Percentiles rank a stretch among this genome's conserved stretches.
These are phyloP conservation scores for Termitomyces sp. DNA, from an alignment of 768 basidiomycete genomes.

Conservation along the genomic window DNA sequence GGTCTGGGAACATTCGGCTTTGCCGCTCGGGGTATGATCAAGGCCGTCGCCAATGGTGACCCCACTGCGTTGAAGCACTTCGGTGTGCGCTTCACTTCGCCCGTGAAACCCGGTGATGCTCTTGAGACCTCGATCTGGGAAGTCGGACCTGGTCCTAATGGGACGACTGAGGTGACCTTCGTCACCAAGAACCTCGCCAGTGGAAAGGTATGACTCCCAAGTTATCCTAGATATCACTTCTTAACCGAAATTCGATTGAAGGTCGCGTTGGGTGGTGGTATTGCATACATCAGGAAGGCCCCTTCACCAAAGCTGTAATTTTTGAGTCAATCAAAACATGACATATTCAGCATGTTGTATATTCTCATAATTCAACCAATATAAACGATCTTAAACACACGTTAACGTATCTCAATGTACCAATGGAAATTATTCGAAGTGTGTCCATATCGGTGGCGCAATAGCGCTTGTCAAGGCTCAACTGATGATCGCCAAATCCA, in stretches of 20 bases:
- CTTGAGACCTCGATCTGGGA: slow-evolving; percentile 82
- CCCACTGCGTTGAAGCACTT: slow-evolving; percentile 62
- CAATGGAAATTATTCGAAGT: too few species aligned
- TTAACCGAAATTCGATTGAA: slow-evolving; percentile 14
- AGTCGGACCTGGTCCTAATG: slow-evolving; percentile 60
- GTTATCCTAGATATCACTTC: neutral
- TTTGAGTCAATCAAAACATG: neutral
- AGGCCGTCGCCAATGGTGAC: slow-evolving; percentile 56
- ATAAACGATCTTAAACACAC: too few species aligned
- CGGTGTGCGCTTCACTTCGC: slow-evolving; percentile 76
- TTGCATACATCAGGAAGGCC: slow-evolving; percentile 59
- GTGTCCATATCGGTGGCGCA: too few species aligned
- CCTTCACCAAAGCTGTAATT: slow-evolving; percentile 22
- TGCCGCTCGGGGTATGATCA: slow-evolving; percentile 72
- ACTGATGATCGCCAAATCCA: too few species aligned
- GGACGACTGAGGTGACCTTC: slow-evolving; percentile 59
- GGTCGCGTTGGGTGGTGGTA: slow-evolving; percentile 56
- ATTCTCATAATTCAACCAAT: too few species aligned
- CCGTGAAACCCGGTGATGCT: slow-evolving; percentile 79
- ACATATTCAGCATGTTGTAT: too few species aligned
- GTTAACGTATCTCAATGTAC: too few species aligned
- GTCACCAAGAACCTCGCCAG: slow-evolving; percentile 55
- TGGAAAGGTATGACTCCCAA: slow-evolving; percentile 44
- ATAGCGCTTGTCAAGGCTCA: too few species aligned
- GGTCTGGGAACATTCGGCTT: slow-evolving; percentile 83